Evolutionary conservation across 495 filamentous ascomycete genomes (phyloP).

Genomic region (Podospora bellae-mahoneyi): DNA sequence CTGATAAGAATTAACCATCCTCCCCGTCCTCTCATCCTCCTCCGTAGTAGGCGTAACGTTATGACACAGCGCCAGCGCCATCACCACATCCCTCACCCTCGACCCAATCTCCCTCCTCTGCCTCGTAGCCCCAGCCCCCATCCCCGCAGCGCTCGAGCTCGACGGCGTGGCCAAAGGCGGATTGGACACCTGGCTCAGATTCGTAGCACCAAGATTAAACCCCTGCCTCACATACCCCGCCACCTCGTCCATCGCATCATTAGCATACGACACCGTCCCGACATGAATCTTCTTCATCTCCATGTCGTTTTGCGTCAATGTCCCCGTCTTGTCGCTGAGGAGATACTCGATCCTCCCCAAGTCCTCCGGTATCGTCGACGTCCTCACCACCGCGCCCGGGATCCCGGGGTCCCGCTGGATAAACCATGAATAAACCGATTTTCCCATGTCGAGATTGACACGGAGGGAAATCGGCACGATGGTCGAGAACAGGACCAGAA

Average conservation of each 20-base stretch:
- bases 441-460: slow-evolving; percentile 96
- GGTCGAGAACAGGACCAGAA: slow-evolving; percentile 96
- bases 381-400: slow-evolving; percentile 85
- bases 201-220: slow-evolving; percentile 53
- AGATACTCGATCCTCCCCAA: slow-evolving; percentile 94
- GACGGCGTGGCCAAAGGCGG: slow-evolving; percentile 67
- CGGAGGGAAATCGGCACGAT: slow-evolving; percentile 96
- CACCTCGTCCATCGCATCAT: slow-evolving; percentile 98
- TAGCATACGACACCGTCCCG: slow-evolving; percentile 95
- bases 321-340: slow-evolving; percentile 95
- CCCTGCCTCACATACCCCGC: slow-evolving; percentile 77
- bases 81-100: slow-evolving; percentile 82
- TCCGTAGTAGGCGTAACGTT: slow-evolving; percentile 88
- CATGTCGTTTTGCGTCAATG: slow-evolving; percentile 97
- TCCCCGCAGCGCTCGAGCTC: slow-evolving; percentile 57
- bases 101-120: slow-evolving; percentile 90
- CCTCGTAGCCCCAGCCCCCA: slow-evolving; percentile 63
- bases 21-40: slow-evolving; percentile 62
- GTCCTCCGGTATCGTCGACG: slow-evolving; percentile 96
- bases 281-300: slow-evolving; percentile 98
- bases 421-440: slow-evolving; percentile 91
- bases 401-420: slow-evolving; percentile 91
- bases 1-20: slow-evolving; percentile 81
- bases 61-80: slow-evolving; percentile 92
- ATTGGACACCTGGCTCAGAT: slow-evolving; percentile 34